Evolutionary conservation across 495 filamentous ascomycete species (phyloP), one percentile per base, ranked within the genome.

Genomic region (Thozetella sp.): DNA sequence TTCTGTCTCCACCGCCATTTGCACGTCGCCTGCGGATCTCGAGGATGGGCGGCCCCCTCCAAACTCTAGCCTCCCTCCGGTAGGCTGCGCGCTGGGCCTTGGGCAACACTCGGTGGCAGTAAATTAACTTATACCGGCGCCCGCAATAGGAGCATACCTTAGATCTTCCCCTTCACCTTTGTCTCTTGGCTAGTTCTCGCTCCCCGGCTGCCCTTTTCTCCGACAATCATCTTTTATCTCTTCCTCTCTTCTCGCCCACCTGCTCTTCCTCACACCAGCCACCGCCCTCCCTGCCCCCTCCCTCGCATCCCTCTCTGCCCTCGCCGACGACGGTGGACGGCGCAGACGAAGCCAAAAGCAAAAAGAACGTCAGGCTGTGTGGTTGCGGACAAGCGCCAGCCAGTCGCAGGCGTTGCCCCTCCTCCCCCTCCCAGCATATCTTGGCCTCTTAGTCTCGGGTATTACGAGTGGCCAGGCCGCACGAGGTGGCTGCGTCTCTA

Each of bases 1-100:
- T 22, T 34, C 54, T 34, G 43, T 48, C 54, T 54, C 60, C 60
- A 62, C 60, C 60, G 60, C 60, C 57, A 51, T 62, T 62, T 62
- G 55, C 51, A 43, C 25, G 22, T 23, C n/a, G 22, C 53, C 55
- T 57, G 23, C 20, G 22, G 51, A 26, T 61, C 54, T 62, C 34
- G 46, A n/a, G 43, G 57, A 60, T 54, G 51, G 51, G 19, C 57
- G 22, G 30, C 46, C 55, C 51, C 54, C 54, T 25, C 50, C 30
- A 26, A 23, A 43, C 45, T 27, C 25, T 25, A 45, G 26, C 57
- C 52, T 45, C 48, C 59, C 48, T 55, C 53, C 27, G 55, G 25
- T 61, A 45, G 46, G n/a, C 1, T 60, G 53, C 58, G 40, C 58
- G 43, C 40, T 51, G 43, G 10, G 12, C 9, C 43, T 20, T 48